Conservation (phyloP, 352 stramenopile species). For the Pythium dissimile region DNA sequence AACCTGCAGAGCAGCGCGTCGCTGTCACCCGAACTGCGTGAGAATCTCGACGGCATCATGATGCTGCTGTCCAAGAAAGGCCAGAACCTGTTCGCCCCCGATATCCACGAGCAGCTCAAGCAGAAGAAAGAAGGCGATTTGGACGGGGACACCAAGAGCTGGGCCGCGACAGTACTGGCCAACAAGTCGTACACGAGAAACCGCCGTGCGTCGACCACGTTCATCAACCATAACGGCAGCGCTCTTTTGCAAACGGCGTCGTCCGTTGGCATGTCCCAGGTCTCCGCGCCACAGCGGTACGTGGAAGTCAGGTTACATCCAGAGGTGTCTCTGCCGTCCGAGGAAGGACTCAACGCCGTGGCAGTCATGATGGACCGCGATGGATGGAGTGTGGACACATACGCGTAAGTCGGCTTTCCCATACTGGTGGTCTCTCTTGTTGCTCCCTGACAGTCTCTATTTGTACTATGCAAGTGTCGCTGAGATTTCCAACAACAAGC, state of each 20-base stretch:
- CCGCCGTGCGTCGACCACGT: slow-evolving; percentile 46
- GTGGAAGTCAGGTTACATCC: slow-evolving; percentile 54
- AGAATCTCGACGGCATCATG: slow-evolving; percentile 76
- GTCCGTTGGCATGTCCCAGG: not conserved
- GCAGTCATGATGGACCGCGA: slow-evolving; percentile 68
- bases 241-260: not conserved
- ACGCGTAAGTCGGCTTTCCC: slow-evolving; percentile 35
- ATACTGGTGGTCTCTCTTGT: not conserved
- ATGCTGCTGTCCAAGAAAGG: slow-evolving; percentile 73
- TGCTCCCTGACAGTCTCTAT: not conserved
- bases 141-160: slow-evolving; percentile 77
- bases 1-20: slow-evolving; percentile 59
- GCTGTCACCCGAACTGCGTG: slow-evolving; percentile 54
- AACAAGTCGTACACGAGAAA: slow-evolving; percentile 81
- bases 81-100: slow-evolving; percentile 74
- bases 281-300: slow-evolving; percentile 18
- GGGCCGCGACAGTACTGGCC: slow-evolving; percentile 65
- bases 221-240: slow-evolving; percentile 23
- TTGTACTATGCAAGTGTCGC: slow-evolving; percentile 34
- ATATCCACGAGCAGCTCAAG: slow-evolving; percentile 81
- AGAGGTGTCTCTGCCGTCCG: slow-evolving; percentile 48
- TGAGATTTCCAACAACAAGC: slow-evolving; percentile 57
- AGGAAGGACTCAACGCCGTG: slow-evolving; percentile 66
- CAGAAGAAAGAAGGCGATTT: slow-evolving; percentile 65
- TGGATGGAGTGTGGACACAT: slow-evolving; percentile 74